phyloP scores from a whole-genome alignment of 202 grass and related monocot species.

The Panicum hallii region DNA sequence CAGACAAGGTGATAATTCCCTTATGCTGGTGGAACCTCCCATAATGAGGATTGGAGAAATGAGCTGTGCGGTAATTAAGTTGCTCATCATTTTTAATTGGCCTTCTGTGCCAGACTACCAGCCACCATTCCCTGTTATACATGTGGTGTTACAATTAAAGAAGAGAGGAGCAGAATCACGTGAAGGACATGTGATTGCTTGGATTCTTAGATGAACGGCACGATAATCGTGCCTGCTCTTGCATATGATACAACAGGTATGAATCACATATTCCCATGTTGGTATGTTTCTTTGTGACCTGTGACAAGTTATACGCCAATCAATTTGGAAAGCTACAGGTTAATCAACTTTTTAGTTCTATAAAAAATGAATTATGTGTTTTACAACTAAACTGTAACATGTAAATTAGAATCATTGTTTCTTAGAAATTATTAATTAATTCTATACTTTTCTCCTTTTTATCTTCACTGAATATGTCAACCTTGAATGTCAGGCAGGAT shows the following conservation, averaged over 20 bases:
- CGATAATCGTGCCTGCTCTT: constrained; percentile 40
- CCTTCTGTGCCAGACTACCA: constrained; percentile 22
- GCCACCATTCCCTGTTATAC: constrained; percentile 36
- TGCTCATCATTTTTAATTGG: constrained; percentile 39
- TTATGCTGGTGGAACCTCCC: constrained; percentile 11
- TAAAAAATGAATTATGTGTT: constrained; percentile 17
- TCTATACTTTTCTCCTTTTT: constrained; percentile 23
- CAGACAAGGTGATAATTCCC: constrained; percentile 28
- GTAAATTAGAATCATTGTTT: constrained; percentile 17
- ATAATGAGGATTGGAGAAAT: constrained; percentile 27
- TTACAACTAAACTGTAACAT: background rate
- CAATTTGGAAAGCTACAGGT: constrained; percentile 8
- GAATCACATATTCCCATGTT: constrained; percentile 44
- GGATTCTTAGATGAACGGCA: constrained; percentile 46
- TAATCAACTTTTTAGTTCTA: background rate
- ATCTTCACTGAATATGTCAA: background rate
- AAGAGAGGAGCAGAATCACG: constrained; percentile 52
- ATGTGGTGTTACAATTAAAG: constrained; percentile 34
- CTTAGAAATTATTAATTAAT: background rate
- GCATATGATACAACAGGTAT: constrained; percentile 47
- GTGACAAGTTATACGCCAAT: constrained; percentile 14
- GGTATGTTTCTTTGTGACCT: constrained; percentile 53
- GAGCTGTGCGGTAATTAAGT: constrained; percentile 4
- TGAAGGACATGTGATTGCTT: constrained; percentile 47
- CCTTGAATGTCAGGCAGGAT: constrained; percentile 21